A percentile compares a stretch with the other conserved stretches of the same genome.
Evolutionary conservation across 345 rosid genomes (phyloP).

Genomic region (Stellera chamaejasme): DNA sequence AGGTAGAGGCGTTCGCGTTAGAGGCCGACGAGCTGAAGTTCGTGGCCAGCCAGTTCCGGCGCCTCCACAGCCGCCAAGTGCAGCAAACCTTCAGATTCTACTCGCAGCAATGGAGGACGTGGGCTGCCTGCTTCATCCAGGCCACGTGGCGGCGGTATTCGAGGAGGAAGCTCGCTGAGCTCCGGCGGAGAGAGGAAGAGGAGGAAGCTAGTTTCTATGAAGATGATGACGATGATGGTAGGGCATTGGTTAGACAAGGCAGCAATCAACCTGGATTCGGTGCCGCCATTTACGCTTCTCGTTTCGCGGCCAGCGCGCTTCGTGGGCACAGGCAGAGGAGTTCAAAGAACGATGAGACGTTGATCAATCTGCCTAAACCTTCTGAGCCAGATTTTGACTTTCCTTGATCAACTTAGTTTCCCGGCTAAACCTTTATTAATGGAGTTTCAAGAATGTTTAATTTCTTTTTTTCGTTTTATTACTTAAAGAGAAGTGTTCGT

Average conservation of each 20-base stretch:
- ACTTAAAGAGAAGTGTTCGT: too few species aligned
- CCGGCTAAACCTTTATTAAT: too few species aligned
- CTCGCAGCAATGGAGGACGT: slow-evolving; percentile 94
- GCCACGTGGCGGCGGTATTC: slow-evolving; percentile 63
- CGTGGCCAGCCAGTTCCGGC: slow-evolving; percentile 78
- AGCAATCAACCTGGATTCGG: slow-evolving; percentile 20
- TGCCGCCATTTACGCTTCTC: slow-evolving; percentile 64
- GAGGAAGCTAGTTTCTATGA: slow-evolving; percentile 25
- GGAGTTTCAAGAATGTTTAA: too few species aligned
- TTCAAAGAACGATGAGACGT: slow-evolving; percentile 10
- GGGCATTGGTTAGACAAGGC: slow-evolving; percentile 16
- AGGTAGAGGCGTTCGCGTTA: slow-evolving; percentile 83
- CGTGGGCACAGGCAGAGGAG: slow-evolving; percentile 33
- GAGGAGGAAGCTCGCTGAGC: slow-evolving; percentile 53
- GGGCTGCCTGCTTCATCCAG: slow-evolving; percentile 82
- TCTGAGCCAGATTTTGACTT: slow-evolving; percentile 65
- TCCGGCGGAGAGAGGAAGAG: slow-evolving; percentile 45
- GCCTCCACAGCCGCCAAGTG: slow-evolving; percentile 81
- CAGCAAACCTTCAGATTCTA: slow-evolving; percentile 85
- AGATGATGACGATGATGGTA: slow-evolving; percentile 23
- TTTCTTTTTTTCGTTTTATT: too few species aligned
- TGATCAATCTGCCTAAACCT: slow-evolving; percentile 63
- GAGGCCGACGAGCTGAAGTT: slow-evolving; percentile 86
- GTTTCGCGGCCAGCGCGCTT: slow-evolving; percentile 76
- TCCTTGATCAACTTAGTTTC: slow-evolving; percentile 4